phyloP scores from a whole-genome alignment of 768 basidiomycete genomes.

The Tricholoma flavovirens region DNA sequence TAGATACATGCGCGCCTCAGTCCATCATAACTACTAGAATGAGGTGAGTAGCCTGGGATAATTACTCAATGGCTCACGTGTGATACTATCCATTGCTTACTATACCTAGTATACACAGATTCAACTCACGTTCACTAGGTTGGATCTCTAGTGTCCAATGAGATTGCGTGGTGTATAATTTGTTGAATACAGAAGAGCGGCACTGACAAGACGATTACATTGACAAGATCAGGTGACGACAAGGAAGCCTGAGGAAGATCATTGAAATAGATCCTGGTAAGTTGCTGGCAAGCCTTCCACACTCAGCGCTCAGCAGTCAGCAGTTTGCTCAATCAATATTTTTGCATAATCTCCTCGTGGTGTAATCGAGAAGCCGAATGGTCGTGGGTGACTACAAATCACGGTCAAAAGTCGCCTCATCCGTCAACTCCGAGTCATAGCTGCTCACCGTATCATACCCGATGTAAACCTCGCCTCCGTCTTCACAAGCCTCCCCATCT shows the following conservation, averaged over 20 bases:
- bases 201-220: neutral
- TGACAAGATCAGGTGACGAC: neutral
- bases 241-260: slow-evolving; percentile 19
- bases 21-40: no score
- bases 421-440: neutral
- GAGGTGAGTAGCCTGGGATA: no score
- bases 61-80: no score
- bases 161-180: neutral
- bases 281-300: neutral
- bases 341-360: slow-evolving; percentile 24
- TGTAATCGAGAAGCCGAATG: slow-evolving; percentile 28
- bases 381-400: slow-evolving; percentile 25
- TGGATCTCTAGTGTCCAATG: no score
- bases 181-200: neutral
- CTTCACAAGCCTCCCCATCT: slow-evolving; percentile 25
- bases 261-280: slow-evolving; percentile 9
- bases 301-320: neutral
- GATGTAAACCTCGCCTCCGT: slow-evolving; percentile 31
- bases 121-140: no score
- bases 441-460: slow-evolving; percentile 39
- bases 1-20: no score
- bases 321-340: slow-evolving; percentile 27
- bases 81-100: no score
- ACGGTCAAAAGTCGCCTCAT: neutral
- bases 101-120: no score